Evolutionary conservation across 2,329 filamentous ascomycete species (phyloP), one percentile per base, ranked within the genome.

Genomic region (Cercospora sojina): DNA sequence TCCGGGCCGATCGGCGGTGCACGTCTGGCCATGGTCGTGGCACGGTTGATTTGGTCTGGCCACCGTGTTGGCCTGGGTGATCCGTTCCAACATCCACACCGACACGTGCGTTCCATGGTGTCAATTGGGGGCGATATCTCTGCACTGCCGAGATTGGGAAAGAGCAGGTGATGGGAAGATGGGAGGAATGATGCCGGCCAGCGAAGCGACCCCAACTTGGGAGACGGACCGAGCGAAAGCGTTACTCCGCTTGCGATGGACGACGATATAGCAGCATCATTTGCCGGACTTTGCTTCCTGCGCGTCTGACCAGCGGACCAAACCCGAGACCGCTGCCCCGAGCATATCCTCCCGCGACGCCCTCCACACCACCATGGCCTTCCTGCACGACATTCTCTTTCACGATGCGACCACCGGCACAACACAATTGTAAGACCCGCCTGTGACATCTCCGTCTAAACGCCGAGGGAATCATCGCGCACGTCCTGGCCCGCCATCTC

Each of bases 381-480:
- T 35, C 27, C 53, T 35, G 53, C 53, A n/a, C 35, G 62, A 47
- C 20, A 29, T 31, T 31, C 20, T 47, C 58, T 60, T 41, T 47
- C 58, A 47, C 18, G 23, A 60, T 60, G 58, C 41, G 23, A 18
- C 23, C 25, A 18, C 58, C 25, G 41, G 20, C 47, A 53, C 41
- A 27, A 20, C 58, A 60, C 38, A 43, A 60, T 60, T 38, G 35
- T 60, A 60, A 60, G 38, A 16, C 10, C 32, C 16, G 38, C 35
- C 35, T 60, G 27, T 59, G 57, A 41, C 58, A 60, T 60, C 58
- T 60, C 58, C 58, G 58, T 31, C 25, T 47, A 49, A 49, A 49
- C 20, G 35, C 58, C 58, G 58, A 60, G 20, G 27, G 32, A 20
- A 47, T 18, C 23, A 57, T 31, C 27, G 53, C 53, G 27, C 27